These are phyloP conservation scores for Penicillium corylophilum DNA, from an alignment of 2,329 filamentous ascomycete genomes.

Conservation along the genomic window DNA sequence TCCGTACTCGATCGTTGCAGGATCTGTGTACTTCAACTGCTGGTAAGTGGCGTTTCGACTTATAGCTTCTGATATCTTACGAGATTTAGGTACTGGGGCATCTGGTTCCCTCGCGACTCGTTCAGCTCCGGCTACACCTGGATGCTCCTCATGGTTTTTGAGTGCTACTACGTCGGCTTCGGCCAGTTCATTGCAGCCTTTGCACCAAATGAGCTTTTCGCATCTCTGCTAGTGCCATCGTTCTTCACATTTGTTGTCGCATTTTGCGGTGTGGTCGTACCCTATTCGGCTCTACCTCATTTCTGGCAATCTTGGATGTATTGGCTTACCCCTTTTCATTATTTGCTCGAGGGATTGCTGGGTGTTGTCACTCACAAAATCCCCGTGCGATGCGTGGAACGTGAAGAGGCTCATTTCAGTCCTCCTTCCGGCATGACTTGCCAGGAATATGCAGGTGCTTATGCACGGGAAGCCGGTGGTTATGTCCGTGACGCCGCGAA, in stretches of 20 bases:
- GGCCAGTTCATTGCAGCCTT: slow-evolving; percentile 68
- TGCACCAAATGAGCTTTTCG: slow-evolving; percentile 65
- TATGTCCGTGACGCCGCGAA: slow-evolving; percentile 58
- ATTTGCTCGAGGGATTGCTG: slow-evolving; percentile 63
- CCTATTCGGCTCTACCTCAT: slow-evolving; percentile 58
- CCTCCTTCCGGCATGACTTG: slow-evolving; percentile 62
- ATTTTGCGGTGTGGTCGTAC: slow-evolving; percentile 75
- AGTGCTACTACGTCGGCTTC: slow-evolving; percentile 64
- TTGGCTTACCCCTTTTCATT: slow-evolving; percentile 66
- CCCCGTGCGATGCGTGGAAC: slow-evolving; percentile 54
- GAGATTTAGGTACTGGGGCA: slow-evolving; percentile 50
- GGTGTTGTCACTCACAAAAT: slow-evolving; percentile 56
- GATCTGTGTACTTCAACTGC: slow-evolving; percentile 63
- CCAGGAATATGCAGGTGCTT: slow-evolving; percentile 57
- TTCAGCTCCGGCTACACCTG: slow-evolving; percentile 63
- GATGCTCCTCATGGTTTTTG: slow-evolving; percentile 65
- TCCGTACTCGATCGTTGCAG: slow-evolving; percentile 66
- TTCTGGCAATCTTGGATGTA: slow-evolving; percentile 71
- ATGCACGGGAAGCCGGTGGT: slow-evolving; percentile 56
- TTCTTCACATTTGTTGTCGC: slow-evolving; percentile 69
- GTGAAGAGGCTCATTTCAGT: slow-evolving; percentile 61
- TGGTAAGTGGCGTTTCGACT: slow-evolving; percentile 49
- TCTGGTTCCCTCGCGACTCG: slow-evolving; percentile 54
- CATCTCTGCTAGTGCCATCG: slow-evolving; percentile 64
- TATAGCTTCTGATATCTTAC: not conserved